Percentiles rank a stretch among this genome's conserved stretches.
phyloP scores from a whole-genome alignment of 2,329 filamentous ascomycete species.

The Venturia pyrina region DNA sequence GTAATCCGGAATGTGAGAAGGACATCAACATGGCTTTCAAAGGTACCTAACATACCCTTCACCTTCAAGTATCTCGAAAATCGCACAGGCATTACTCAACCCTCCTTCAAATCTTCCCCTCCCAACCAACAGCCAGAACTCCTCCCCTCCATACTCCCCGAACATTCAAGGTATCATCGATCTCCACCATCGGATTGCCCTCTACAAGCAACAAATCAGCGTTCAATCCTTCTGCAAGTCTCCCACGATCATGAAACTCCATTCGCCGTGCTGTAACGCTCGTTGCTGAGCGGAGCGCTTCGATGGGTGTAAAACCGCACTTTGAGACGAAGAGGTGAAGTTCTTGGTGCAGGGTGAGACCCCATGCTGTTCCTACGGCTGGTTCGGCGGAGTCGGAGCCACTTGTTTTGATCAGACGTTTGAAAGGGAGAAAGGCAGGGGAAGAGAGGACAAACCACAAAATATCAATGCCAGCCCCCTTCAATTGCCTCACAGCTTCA shows the following conservation, averaged over 20 bases:
- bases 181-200: constrained; percentile 33
- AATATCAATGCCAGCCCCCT: constrained; percentile 30
- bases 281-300: constrained; percentile 33
- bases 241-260: constrained; percentile 31
- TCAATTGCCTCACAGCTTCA: constrained; percentile 30
- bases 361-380: constrained; percentile 34
- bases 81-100: too few species aligned
- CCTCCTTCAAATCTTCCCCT: not conserved
- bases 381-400: constrained; percentile 34
- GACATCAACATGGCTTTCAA: too few species aligned
- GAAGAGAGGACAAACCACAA: constrained; percentile 24
- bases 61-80: too few species aligned
- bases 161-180: constrained; percentile 31
- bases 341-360: constrained; percentile 34
- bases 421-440: not conserved
- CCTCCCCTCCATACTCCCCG: constrained; percentile 36
- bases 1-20: too few species aligned
- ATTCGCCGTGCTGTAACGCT: constrained; percentile 31
- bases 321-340: constrained; percentile 31
- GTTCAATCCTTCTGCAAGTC: constrained; percentile 28
- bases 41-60: too few species aligned
- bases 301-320: constrained; percentile 31
- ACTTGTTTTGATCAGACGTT: constrained; percentile 18
- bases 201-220: constrained; percentile 36
- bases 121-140: constrained; percentile 20